A percentile compares a stretch with the other conserved stretches of the same genome.
Conservation (phyloP, 441 rosid genomes). For the Melastoma candidum region DNA sequence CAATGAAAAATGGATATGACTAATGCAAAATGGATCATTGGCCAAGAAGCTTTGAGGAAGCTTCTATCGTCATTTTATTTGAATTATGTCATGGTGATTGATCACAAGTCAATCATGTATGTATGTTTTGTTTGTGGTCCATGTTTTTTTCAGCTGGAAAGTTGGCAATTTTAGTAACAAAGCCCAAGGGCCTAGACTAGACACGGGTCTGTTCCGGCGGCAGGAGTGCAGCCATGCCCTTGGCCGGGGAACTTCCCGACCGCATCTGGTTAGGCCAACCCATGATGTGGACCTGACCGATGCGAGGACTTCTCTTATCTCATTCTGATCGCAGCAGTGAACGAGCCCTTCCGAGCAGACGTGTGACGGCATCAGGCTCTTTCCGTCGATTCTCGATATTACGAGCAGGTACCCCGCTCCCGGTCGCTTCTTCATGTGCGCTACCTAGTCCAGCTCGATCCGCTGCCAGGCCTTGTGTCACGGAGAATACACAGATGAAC, state of each 20-base stretch:
- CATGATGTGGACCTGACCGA: constrained; percentile 30
- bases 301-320: constrained; percentile 21
- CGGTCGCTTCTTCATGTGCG: constrained; percentile 27
- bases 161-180: too few relatives aligned
- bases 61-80: too few relatives aligned
- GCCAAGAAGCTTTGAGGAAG: too few relatives aligned
- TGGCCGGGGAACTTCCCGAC: constrained; percentile 4
- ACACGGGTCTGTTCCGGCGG: constrained; percentile 15
- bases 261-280: constrained; percentile 30
- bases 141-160: too few relatives aligned
- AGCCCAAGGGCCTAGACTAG: too few relatives aligned
- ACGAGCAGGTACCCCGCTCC: constrained; percentile 22
- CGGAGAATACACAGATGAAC: constrained; percentile 26
- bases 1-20: too few relatives aligned
- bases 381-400: constrained; percentile 34
- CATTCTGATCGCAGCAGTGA: constrained; percentile 25
- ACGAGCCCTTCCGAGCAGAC: constrained; percentile 27
- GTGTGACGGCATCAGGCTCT: constrained; percentile 31
- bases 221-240: constrained; percentile 12
- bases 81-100: too few relatives aligned
- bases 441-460: constrained; percentile 23
- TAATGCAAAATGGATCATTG: too few relatives aligned
- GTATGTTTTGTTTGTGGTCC: too few relatives aligned
- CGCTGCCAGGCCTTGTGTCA: constrained; percentile 28
- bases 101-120: too few relatives aligned